Percentiles rank a stretch among this genome's conserved stretches.
These are phyloP conservation scores for Carallia pectinifolia DNA, from an alignment of 345 rosid species.

Conservation along the genomic window DNA sequence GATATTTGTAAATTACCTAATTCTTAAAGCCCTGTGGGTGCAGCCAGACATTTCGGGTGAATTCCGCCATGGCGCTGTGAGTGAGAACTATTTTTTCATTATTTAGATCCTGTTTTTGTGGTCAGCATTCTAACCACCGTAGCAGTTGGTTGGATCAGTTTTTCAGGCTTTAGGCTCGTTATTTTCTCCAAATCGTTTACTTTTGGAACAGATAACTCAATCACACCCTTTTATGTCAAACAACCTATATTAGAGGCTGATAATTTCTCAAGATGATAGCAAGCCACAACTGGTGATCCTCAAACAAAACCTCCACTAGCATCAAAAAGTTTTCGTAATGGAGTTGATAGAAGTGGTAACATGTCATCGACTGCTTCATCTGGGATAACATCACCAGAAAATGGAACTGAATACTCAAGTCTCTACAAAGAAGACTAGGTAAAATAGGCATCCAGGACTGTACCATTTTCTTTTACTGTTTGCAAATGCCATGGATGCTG, in stretches of 20 bases:
- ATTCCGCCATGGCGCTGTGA: constrained; percentile 85
- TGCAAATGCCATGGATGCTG: constrained; percentile 22
- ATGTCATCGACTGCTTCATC: constrained; percentile 56
- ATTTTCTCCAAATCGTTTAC: too few species aligned
- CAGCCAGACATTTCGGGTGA: constrained; percentile 83
- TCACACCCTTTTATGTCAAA: too few species aligned
- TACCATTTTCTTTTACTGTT: neutral
- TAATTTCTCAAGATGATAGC: constrained; percentile 28
- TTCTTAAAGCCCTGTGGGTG: constrained; percentile 91
- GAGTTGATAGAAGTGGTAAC: constrained; percentile 36
- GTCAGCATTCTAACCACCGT: too few species aligned
- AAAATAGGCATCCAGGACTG: neutral
- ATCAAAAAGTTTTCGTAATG: constrained; percentile 39
- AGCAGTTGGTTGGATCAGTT: too few species aligned
- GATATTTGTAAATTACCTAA: constrained; percentile 68
- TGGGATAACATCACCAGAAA: constrained; percentile 35
- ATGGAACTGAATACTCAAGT: constrained; percentile 40
- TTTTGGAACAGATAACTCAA: too few species aligned
- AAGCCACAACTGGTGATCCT: constrained; percentile 40
- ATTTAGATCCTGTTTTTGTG: neutral
- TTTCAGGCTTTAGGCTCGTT: too few species aligned
- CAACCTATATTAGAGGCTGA: too few species aligned
- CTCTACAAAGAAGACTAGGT: constrained; percentile 52
- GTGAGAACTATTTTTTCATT: constrained; percentile 25
- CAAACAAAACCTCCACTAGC: constrained; percentile 35